Percentiles rank a stretch among this genome's conserved stretches.
Evolutionary conservation across 108 stramenopile species (phyloP).

Genomic region (Mayamaea pseudoterrestris): DNA sequence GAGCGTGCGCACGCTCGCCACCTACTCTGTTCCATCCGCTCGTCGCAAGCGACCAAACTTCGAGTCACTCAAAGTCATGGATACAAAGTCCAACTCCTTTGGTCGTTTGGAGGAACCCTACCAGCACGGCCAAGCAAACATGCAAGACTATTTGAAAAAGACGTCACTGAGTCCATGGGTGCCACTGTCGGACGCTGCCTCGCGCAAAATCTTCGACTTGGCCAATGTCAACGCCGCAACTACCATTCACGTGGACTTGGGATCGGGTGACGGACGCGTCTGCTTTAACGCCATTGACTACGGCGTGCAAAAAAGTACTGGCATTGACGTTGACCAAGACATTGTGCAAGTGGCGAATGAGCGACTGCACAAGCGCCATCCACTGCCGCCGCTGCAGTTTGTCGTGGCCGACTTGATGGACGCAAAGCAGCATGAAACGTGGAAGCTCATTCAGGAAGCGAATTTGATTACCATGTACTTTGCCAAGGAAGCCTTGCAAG

Average conservation of each 20-base stretch:
- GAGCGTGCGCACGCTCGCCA: too few species aligned
- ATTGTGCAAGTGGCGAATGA: constrained; percentile 40
- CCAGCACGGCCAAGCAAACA: constrained; percentile 5
- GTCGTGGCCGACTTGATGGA: constrained; percentile 51
- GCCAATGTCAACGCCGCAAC: constrained; percentile 33
- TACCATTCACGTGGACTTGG: constrained; percentile 64
- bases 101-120: constrained; percentile 6
- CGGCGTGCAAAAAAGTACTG: constrained; percentile 34
- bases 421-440: constrained; percentile 7
- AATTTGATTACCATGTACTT: constrained; percentile 80
- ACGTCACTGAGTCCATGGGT: constrained; percentile 72
- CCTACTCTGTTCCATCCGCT: too few species aligned
- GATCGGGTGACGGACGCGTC: constrained; percentile 78
- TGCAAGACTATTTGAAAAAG: constrained; percentile 51
- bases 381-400: constrained; percentile 45
- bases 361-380: constrained; percentile 24
- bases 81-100: constrained; percentile 1
- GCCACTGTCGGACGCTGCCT: constrained; percentile 64
- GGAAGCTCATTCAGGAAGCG: constrained; percentile 24
- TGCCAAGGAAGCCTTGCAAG: constrained; percentile 47
- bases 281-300: constrained; percentile 59
- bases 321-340: constrained; percentile 70
- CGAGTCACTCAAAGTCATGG: too few species aligned
- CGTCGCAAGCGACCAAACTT: too few species aligned
- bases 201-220: constrained; percentile 56